Evolutionary conservation across 306 rosid species (phyloP), one percentile per base, ranked within the genome.

Genomic region (Corylus avellana): DNA sequence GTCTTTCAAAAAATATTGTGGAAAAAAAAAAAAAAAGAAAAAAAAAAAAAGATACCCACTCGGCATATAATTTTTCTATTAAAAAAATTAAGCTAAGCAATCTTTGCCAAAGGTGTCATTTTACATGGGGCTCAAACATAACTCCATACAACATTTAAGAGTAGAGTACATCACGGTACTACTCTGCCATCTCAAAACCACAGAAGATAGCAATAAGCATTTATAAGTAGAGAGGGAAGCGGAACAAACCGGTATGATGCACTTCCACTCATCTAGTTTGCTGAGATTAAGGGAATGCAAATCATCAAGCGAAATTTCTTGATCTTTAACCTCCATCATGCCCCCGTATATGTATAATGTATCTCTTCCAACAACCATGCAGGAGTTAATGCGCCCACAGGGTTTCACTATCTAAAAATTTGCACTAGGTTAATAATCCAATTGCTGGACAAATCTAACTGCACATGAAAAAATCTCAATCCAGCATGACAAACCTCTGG

Each of bases 211-310:
- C 44, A 44, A 67, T 12, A 55, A 69, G 46, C 35, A 75, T 57
- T 48, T 32, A 69, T 73, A 22, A 47, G 50, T 47, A 79, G 78
- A 72, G 66, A 66, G 83, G 79, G 76, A 68, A 78, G 70, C 8
- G 58, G 44, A 79, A 87, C 97, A 80, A 75, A 95, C 99, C 89
- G 89, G 93, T 81, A 93, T 95, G 70, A 93, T 89, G 94, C 99
- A 95, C 88, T 93, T 95, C 99, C 99, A 95, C 79, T 95, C 99
- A 14, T 95, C 99, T 55, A 95, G 99, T 87, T 95, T 95, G 89
- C 96, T 90, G 75, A 95, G 99, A 86, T 91, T 95, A 77, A 95
- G 90, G 81, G 90, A 88, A 82, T 95, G 90, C 86, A 93, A 80
- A 87, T 93, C 99, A 81, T 95, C 98, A 25, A 95, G 99, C 37